Conservation (phyloP, 306 rosid species). For the Pterocarpus macrocarpus region DNA sequence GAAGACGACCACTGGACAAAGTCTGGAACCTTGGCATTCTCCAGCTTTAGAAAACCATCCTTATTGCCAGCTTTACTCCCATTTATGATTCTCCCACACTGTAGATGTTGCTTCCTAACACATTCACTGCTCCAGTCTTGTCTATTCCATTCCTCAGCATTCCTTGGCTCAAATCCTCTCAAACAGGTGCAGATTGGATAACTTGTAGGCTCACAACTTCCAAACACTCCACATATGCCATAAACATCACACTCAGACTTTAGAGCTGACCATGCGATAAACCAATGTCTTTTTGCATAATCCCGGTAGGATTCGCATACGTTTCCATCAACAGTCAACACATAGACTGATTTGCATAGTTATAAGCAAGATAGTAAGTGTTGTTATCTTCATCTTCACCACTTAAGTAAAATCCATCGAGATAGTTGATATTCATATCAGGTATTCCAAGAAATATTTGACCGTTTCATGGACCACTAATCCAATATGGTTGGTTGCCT, state of each 20-base stretch:
- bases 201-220: slow-evolving; percentile 43
- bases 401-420: background rate
- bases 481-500: background rate
- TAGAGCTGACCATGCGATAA: background rate
- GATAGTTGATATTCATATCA: slow-evolving; percentile 3
- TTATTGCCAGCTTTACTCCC: background rate
- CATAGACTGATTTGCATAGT: background rate
- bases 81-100: slow-evolving; percentile 34
- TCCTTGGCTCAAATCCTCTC: slow-evolving; percentile 58
- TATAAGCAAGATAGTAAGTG: background rate
- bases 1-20: background rate
- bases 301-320: background rate
- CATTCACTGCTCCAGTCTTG: slow-evolving; percentile 58
- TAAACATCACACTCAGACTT: slow-evolving; percentile 49
- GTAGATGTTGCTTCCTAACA: slow-evolving; percentile 37
- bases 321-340: background rate
- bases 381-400: background rate
- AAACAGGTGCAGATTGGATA: slow-evolving; percentile 58
- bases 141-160: slow-evolving; percentile 43
- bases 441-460: slow-evolving; percentile 34
- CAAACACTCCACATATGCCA: slow-evolving; percentile 44
- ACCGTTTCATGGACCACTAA: slow-evolving; percentile 52
- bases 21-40: slow-evolving; percentile 51
- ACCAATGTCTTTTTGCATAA: background rate
- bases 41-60: slow-evolving; percentile 52